Evolutionary conservation across 106 monocot genomes (phyloP), one percentile per base, ranked within the genome.

Genomic region (Platanthera guangdongensis): DNA sequence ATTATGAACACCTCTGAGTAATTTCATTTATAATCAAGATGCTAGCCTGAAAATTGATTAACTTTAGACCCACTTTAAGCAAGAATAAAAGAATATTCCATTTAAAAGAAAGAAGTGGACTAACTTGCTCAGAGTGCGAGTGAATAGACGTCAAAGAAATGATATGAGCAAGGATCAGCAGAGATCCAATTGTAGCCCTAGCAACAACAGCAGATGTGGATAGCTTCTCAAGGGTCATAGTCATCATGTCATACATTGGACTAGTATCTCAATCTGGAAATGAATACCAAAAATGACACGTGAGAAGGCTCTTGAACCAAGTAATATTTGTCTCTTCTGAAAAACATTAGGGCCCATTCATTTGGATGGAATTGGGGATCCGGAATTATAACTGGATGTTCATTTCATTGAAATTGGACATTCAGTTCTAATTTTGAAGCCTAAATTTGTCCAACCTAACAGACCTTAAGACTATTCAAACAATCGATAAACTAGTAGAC

Each of bases 221-320:
- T 53, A 93, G 80, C 76, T 97, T 93, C 84, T 97, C 97, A 57
- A 97, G 72, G 63, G 85, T 82, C 52, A 91, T 87, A 11, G 91
- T 73, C 84, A 94, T 97, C 97, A 97, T 86, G 60, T 94, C 91
- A 91, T 89, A 91, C 7, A 97, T 73, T 4, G 89, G 83, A 47
- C 78, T 78, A 62, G 83, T 83, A 81, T 97, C 87, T 72, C 84
- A 82, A 94, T 86, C 97, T 97, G 78, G 30, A 72, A 25, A 45
- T 11, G 50, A 39, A 16, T 1, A 48, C 5, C 73, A 57, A 74
- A 51, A 15, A 12, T 57, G 51, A 62, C 75, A 16, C 30, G 39
- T 64, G 11, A 65, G 25, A 39, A 57, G 39, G 3, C 39, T 39
- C 39, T 39, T 39, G 39, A 39, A 39, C 39, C 39, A 39, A 39